Percentiles rank a stretch among this genome's conserved stretches.
These are phyloP conservation scores for Trichomonascaceae sp. DNA, from an alignment of 1,139 yeast species.

Conservation along the genomic window DNA sequence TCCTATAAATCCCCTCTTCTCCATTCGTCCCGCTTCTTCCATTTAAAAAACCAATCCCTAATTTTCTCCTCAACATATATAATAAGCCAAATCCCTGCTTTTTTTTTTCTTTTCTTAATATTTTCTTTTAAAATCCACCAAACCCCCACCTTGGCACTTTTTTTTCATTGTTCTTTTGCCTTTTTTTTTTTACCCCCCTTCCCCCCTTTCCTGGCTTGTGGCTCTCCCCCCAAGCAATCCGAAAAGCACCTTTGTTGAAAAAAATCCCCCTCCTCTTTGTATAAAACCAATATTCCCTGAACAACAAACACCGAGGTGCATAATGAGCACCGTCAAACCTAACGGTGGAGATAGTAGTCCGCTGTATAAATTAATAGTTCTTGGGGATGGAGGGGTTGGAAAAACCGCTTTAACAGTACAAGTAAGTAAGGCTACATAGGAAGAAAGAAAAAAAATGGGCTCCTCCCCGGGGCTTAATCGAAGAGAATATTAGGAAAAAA, in stretches of 20 bases:
- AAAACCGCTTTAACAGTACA: conserved; percentile 92
- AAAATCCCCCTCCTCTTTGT: background rate
- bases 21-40: no score
- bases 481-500: no score
- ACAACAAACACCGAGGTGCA: background rate
- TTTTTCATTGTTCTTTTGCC: background rate
- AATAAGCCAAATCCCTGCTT: no score
- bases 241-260: background rate
- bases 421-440: conserved; percentile 23
- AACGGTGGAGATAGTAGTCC: conserved; percentile 27
- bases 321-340: conserved; percentile 3
- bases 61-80: no score
- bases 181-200: background rate
- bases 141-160: background rate
- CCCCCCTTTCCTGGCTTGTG: no score
- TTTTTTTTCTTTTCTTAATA: background rate
- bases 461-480: no score
- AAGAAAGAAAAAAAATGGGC: no score
- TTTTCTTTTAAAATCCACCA: background rate
- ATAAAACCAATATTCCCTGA: background rate
- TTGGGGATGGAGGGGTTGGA: conserved; percentile 95
- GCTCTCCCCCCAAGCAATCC: background rate
- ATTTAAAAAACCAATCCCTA: no score
- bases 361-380: conserved; percentile 24
- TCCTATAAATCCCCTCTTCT: no score